Conservation (phyloP, 2,329 filamentous ascomycete genomes). For the Pyrenophora teres region DNA sequence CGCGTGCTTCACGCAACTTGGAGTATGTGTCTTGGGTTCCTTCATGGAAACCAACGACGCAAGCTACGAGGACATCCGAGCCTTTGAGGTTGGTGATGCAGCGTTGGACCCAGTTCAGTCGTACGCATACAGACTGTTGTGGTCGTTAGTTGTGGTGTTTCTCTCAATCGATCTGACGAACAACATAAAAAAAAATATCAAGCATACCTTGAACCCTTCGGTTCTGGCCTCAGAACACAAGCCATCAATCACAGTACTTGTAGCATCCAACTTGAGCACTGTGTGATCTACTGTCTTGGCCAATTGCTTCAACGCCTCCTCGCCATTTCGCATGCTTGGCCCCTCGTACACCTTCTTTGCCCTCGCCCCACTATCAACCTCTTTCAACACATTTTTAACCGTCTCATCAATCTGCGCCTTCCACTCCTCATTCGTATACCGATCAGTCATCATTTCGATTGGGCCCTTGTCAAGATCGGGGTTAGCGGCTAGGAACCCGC, state of each 20-base stretch:
- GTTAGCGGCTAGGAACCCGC: slow-evolving; percentile 41
- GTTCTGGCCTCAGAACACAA: slow-evolving; percentile 61
- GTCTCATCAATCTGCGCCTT: slow-evolving; percentile 48
- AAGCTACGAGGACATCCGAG: slow-evolving; percentile 57
- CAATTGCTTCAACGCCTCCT: slow-evolving; percentile 35
- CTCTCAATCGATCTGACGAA: not conserved
- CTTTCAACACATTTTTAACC: slow-evolving; percentile 33
- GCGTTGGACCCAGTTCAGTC: slow-evolving; percentile 57
- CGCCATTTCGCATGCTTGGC: slow-evolving; percentile 33
- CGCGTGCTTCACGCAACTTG: slow-evolving; percentile 58
- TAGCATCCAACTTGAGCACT: slow-evolving; percentile 56
- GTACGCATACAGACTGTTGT: slow-evolving; percentile 61
- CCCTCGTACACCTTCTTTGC: slow-evolving; percentile 34
- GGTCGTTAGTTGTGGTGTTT: slow-evolving; percentile 5
- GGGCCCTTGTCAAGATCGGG: slow-evolving; percentile 36
- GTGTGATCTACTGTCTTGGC: slow-evolving; percentile 55
- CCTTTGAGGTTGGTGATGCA: slow-evolving; percentile 56
- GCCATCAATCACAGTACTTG: slow-evolving; percentile 55
- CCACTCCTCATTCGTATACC: slow-evolving; percentile 55
- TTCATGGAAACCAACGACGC: slow-evolving; percentile 65
- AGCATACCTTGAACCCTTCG: slow-evolving; percentile 51
- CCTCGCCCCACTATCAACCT: slow-evolving; percentile 35
- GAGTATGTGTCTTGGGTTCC: slow-evolving; percentile 58
- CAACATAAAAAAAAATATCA: not conserved
- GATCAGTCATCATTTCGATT: slow-evolving; percentile 46